A percentile compares a stretch with the other conserved stretches of the same genome.
phyloP scores from a whole-genome alignment of 768 basidiomycete genomes.

The Kwoniella botswanensis region DNA sequence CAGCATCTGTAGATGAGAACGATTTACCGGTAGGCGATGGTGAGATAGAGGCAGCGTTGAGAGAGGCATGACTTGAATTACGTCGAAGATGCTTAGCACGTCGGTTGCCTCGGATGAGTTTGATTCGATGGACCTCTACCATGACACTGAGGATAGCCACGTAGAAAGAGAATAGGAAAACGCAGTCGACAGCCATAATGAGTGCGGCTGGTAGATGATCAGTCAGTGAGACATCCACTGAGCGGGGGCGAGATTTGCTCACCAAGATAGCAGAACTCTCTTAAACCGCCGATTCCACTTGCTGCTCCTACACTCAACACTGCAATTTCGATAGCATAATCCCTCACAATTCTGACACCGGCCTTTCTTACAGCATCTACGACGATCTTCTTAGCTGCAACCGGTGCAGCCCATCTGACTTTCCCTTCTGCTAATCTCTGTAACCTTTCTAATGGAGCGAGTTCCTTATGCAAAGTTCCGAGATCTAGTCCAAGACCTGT shows the following conservation, averaged over 20 bases:
- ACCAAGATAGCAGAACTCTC: slow-evolving; percentile 86
- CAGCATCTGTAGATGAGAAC: slow-evolving; percentile 47
- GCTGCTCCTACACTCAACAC: slow-evolving; percentile 86
- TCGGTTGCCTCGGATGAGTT: slow-evolving; percentile 59
- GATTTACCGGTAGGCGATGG: slow-evolving; percentile 19
- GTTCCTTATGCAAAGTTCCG: slow-evolving; percentile 50
- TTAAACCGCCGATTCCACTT: slow-evolving; percentile 82
- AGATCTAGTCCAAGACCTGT: slow-evolving; percentile 47
- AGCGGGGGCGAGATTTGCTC: slow-evolving; percentile 12
- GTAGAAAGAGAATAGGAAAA: slow-evolving; percentile 87
- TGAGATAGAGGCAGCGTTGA: slow-evolving; percentile 42
- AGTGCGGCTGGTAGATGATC: slow-evolving; percentile 68
- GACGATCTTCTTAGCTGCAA: slow-evolving; percentile 79
- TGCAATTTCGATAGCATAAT: slow-evolving; percentile 89
- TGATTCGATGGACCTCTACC: slow-evolving; percentile 74
- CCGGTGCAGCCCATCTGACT: slow-evolving; percentile 59
- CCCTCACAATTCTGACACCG: slow-evolving; percentile 83
- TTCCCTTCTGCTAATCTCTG: slow-evolving; percentile 55
- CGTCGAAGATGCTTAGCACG: slow-evolving; percentile 48
- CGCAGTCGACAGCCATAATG: slow-evolving; percentile 82
- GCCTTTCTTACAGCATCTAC: slow-evolving; percentile 78
- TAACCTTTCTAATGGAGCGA: slow-evolving; percentile 55
- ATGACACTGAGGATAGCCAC: slow-evolving; percentile 88
- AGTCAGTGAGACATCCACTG: not conserved
- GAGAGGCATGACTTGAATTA: slow-evolving; percentile 47